Base-by-base conservation (phyloP, 805 yeast genomes). In the Saccharomycopsis sp. region DNA sequence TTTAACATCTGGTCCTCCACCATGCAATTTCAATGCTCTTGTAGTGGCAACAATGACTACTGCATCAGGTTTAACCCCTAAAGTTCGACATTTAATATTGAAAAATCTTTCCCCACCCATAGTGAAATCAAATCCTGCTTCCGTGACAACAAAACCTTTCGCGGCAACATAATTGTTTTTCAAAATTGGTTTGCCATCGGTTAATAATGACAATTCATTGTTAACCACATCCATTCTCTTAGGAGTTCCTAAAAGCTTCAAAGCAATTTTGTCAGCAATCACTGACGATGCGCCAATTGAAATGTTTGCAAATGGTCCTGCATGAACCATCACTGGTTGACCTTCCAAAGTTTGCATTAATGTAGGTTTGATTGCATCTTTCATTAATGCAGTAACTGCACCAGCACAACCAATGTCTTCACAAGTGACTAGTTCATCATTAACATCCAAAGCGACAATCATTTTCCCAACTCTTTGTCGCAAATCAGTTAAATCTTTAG, bases 51-150 rank as follows among this genome's bases (percentile, higher is more conserved):
- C 97, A 56, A 90, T 77, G 36, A 90, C 95, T 45, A 90, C 90
- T 32, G 84, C 84, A 61, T 89, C 94, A 31, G 97, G 97, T 32
- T 72, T 67, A 47, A 85, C 72, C 3, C 96, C 96, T 32, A 94
- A 83, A 16, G 95, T 74, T 62, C 97, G 81, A 65, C 97, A 88
- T 70, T 90, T 90, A 64, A 90, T 90, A 70, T 90, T 87, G 66
- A 90, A 77, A 68, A 90, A 90, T 59, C 97, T 77, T 71, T 90
- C 98, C 56, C 97, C 97, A 54, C 98, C 98, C 97, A 90, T 90
- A 40, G 97, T 90, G 72, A 93, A 90, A 66, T 90, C 97, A 67
- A 90, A 90, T 43, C 98, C 98, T 32, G 97, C 97, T 65, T 90
- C 98, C 41, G 98, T 90, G 50, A 90, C 86, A 44, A 88, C 97